Conservation (phyloP, 2,329 filamentous ascomycete genomes). For the Xylariaceae sp. region DNA sequence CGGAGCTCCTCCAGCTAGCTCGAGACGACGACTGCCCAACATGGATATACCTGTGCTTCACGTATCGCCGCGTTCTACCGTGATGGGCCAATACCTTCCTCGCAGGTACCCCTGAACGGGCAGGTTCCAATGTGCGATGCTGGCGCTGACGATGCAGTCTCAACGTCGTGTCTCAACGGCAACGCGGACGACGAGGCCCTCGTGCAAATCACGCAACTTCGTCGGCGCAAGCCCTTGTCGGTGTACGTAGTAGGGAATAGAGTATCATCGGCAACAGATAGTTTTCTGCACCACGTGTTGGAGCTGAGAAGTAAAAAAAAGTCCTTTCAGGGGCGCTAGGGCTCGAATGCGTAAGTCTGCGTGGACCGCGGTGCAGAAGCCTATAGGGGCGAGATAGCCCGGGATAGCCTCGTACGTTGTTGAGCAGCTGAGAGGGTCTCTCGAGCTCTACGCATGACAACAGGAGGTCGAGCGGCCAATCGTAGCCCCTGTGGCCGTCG, state of each 20-base stretch:
- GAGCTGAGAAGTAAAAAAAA: background rate
- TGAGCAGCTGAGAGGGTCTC: background rate
- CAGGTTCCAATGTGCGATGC: too few relatives aligned
- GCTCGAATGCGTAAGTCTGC: background rate
- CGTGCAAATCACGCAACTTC: too few relatives aligned
- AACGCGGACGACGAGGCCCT: too few relatives aligned
- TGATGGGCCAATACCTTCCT: too few relatives aligned
- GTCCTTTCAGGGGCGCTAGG: background rate
- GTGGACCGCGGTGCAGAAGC: background rate
- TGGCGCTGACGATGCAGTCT: too few relatives aligned
- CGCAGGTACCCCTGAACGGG: too few relatives aligned
- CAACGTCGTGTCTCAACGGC: too few relatives aligned
- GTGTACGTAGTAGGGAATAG: background rate
- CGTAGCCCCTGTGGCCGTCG: background rate
- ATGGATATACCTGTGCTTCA: too few relatives aligned
- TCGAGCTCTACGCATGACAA: background rate
- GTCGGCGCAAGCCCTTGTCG: background rate
- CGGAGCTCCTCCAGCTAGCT: too few relatives aligned
- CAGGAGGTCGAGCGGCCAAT: background rate
- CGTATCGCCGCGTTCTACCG: too few relatives aligned
- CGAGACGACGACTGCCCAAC: too few relatives aligned
- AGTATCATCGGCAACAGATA: background rate
- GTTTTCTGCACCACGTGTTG: background rate
- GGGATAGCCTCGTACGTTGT: too few relatives aligned
- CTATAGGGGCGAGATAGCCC: background rate